Percentiles rank a stretch among this genome's conserved stretches.
Evolutionary conservation across 176 grass and related monocot genomes (phyloP).

Genomic region (Phoenix dactylifera): DNA sequence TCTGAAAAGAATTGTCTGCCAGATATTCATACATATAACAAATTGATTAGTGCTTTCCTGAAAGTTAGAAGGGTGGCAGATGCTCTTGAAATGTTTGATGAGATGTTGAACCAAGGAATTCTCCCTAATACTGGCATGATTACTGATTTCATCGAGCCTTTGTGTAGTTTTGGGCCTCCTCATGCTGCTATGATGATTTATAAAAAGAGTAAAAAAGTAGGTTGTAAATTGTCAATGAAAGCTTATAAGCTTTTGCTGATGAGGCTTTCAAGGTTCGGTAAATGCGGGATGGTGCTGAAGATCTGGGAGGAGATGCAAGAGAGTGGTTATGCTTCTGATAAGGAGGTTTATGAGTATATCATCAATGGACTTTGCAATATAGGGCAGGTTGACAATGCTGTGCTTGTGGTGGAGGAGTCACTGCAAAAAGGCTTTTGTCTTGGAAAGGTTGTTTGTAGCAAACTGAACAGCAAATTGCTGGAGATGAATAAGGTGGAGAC

Average conservation of each 20-base stretch:
- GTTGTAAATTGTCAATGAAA: conserved; percentile 72
- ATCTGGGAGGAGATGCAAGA: conserved; percentile 87
- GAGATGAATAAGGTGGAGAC: conserved; percentile 74
- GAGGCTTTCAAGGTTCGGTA: conserved; percentile 77
- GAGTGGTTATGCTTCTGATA: conserved; percentile 50
- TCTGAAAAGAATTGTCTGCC: conserved; percentile 9
- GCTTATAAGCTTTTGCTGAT: conserved; percentile 76
- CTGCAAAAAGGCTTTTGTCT: conserved; percentile 57
- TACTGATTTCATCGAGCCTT: conserved; percentile 52
- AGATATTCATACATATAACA: conserved; percentile 40
- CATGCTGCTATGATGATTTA: conserved; percentile 77
- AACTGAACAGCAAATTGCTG: conserved; percentile 71
- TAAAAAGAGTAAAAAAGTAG: conserved; percentile 64
- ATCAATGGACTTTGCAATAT: conserved; percentile 75
- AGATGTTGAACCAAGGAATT: conserved; percentile 50
- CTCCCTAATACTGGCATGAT: conserved; percentile 57
- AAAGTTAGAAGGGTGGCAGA: conserved; percentile 70
- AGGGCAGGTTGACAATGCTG: conserved; percentile 78
- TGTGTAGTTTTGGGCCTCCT: conserved; percentile 76
- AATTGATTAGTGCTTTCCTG: conserved; percentile 46
- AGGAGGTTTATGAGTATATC: conserved; percentile 75
- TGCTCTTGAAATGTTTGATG: conserved; percentile 72
- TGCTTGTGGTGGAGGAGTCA: conserved; percentile 69
- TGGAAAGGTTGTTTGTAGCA: conserved; percentile 60
- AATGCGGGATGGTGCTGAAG: conserved; percentile 53